Evolutionary conservation across 2,329 filamentous ascomycete genomes (phyloP), one percentile per base, ranked within the genome.

Genomic region (Fusarium lyarnte): DNA sequence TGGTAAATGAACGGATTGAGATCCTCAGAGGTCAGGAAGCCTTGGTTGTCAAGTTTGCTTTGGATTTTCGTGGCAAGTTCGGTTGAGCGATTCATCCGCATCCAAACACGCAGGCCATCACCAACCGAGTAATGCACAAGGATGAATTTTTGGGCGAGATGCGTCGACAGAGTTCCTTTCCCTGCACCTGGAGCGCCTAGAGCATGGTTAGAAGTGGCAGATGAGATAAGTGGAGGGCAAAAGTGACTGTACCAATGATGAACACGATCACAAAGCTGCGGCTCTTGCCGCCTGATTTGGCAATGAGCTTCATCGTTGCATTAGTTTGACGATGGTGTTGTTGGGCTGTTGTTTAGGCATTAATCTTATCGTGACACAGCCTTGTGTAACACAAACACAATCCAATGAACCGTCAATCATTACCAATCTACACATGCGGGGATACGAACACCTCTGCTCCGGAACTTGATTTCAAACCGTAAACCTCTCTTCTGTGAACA

Each of bases 21-120:
- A 12, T 43, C 29, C n/a, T 45, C 17, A 25, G 53, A 35, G 4
- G 53, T 45, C 7, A 57, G 12, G 7, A 57, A 57, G 8, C 39
- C 53, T 45, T 57, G 53, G 6, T 57, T 35, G n/a, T 35, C 29
- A 6, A 57, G 39, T 10, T 36, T 57, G n/a, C 39, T 57, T 11
- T 45, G 39, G 7, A 46, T 57, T 27, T 36, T 31, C 1, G 19
- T 3, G 5, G 53, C 53, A 6, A 57, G 53, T 35, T 31, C 12
- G 10, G 39, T 45, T 13, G 39, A 35, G 10, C 38, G 31, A 21
- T 57, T 46, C 10, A 35, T 17, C n/a, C 39, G 29, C 39, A 57
- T 46, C 53, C 39, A 57, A 13, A n/a, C 29, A 10, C 39, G 53
- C 4, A 57, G 39, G 19, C 38, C 53, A 46, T 57, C 39, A 11